These are phyloP conservation scores for Alternaria gansuensis DNA, from an alignment of 2,329 filamentous ascomycete species.

Conservation along the genomic window DNA sequence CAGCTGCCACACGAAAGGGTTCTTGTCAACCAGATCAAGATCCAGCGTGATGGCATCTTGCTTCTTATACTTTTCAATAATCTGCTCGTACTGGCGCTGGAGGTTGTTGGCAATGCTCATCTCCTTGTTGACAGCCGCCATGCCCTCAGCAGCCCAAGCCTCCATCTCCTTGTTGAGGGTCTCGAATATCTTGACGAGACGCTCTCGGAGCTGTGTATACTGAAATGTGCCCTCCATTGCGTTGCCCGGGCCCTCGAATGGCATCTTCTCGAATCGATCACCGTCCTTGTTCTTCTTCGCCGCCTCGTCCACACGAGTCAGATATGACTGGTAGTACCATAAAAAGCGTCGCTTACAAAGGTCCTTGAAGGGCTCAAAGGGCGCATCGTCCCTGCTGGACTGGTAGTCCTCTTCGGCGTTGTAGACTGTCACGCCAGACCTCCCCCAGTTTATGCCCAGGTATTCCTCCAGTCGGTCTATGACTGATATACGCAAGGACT, in stretches of 20 bases:
- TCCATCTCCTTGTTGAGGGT: constrained; percentile 76
- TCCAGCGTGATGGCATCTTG: constrained; percentile 76
- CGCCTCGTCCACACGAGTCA: constrained; percentile 73
- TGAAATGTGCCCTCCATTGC: constrained; percentile 87
- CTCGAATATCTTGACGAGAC: constrained; percentile 73
- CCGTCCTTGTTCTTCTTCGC: constrained; percentile 69
- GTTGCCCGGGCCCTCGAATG: constrained; percentile 82
- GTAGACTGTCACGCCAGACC: constrained; percentile 54
- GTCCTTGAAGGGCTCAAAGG: constrained; percentile 88
- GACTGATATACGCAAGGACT: constrained; percentile 85
- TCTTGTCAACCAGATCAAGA: constrained; percentile 77
- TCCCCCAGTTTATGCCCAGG: constrained; percentile 66
- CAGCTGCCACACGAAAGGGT: constrained; percentile 88
- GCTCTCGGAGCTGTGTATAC: constrained; percentile 75
- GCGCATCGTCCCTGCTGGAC: constrained; percentile 60
- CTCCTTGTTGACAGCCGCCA: constrained; percentile 69
- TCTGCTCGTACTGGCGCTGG: constrained; percentile 83
- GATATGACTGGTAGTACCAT: constrained; percentile 94
- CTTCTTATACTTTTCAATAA: constrained; percentile 76
- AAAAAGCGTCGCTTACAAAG: constrained; percentile 90
- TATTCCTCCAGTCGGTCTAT: constrained; percentile 85
- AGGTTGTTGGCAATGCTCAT: constrained; percentile 82
- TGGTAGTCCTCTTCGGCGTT: constrained; percentile 63
- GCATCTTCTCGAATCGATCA: constrained; percentile 77
- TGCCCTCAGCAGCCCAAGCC: constrained; percentile 75